A percentile compares a stretch with the other conserved stretches of the same genome.
Evolutionary conservation across 75 land plant genomes (phyloP).

Genomic region (Pinus albicaulis): DNA sequence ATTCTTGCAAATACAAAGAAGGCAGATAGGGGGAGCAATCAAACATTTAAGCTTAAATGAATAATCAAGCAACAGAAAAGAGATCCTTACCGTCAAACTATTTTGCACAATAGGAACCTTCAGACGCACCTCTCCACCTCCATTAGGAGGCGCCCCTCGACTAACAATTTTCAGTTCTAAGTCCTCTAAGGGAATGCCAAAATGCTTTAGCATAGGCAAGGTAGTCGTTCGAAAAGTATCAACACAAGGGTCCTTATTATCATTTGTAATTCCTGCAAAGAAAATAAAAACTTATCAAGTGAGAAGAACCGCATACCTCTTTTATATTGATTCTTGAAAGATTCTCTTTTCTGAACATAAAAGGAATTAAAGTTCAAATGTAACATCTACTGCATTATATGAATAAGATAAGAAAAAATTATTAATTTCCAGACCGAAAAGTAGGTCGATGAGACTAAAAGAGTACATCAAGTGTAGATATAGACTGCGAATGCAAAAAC

Average conservation of each 20-base stretch:
- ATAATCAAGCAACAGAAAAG: conserved; percentile 1
- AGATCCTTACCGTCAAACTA: conserved; percentile 51
- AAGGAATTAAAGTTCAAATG: background rate
- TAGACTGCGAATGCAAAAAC: no score
- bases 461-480: no score
- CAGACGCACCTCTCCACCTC: conserved; percentile 90
- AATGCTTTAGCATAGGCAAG: conserved; percentile 75
- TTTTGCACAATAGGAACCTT: conserved; percentile 68
- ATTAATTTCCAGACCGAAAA: no score
- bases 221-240: conserved; percentile 84
- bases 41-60: background rate
- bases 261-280: conserved; percentile 92
- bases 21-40: background rate
- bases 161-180: conserved; percentile 72
- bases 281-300: background rate
- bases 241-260: conserved; percentile 82
- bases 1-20: background rate
- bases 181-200: conserved; percentile 85
- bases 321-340: background rate
- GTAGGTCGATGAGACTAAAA: no score
- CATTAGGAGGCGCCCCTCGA: conserved; percentile 83
- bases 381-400: background rate
- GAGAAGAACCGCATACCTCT: background rate
- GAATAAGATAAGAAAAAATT: no score
- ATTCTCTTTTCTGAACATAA: background rate